These are phyloP conservation scores for Penicillium arizonense DNA, from an alignment of 495 filamentous ascomycete genomes.

Conservation along the genomic window DNA sequence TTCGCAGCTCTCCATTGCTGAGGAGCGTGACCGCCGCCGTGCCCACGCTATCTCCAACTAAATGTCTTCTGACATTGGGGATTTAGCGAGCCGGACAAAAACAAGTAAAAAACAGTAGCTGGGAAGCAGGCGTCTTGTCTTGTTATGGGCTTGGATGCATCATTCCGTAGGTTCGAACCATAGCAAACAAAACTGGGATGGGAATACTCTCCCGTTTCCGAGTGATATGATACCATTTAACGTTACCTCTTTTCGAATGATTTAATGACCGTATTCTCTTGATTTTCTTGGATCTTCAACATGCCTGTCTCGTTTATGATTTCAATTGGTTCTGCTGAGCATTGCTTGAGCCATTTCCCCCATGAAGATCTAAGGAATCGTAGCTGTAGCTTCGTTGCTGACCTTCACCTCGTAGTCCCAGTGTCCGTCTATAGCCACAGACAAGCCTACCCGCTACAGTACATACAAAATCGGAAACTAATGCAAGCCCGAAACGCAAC, in stretches of 20 bases:
- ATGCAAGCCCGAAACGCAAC: not conserved
- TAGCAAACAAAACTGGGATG: conserved; percentile 33
- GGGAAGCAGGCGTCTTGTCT: conserved; percentile 41
- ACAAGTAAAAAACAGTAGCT: conserved; percentile 34
- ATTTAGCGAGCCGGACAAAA: conserved; percentile 21
- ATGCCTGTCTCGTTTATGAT: not conserved
- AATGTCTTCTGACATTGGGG: conserved; percentile 33
- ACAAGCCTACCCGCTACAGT: not conserved
- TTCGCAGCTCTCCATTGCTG: conserved; percentile 80
- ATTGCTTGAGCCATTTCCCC: not conserved
- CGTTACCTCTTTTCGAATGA: conserved; percentile 30
- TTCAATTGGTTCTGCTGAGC: not conserved
- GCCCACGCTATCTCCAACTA: conserved; percentile 71
- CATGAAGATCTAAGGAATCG: not conserved
- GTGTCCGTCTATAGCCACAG: not conserved
- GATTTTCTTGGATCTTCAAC: conserved; percentile 7
- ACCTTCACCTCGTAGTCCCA: not conserved
- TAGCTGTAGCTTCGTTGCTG: not conserved
- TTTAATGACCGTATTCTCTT: conserved; percentile 29
- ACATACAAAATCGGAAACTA: not conserved
- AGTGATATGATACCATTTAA: conserved; percentile 40
- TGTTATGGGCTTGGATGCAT: conserved; percentile 39
- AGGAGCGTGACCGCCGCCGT: conserved; percentile 95
- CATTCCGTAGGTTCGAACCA: conserved; percentile 35
- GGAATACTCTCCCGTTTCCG: conserved; percentile 28